A percentile compares a stretch with the other conserved stretches of the same genome.
phyloP scores from a whole-genome alignment of 2,329 filamentous ascomycete species.

The Aspergillus ochraceoroseus region DNA sequence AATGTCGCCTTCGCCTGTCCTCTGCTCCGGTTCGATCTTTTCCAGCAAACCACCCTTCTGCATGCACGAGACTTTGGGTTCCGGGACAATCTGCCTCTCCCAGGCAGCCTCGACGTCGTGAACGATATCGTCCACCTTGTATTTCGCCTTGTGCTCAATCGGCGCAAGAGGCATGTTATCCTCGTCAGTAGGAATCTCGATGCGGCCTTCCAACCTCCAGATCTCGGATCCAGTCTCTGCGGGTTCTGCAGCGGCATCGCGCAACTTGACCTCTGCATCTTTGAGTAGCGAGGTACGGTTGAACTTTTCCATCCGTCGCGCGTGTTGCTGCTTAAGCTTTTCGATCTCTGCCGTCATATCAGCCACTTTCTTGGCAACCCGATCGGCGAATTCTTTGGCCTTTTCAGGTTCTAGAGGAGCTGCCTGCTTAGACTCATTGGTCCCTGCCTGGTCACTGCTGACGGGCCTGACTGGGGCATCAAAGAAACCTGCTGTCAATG shows the following conservation, averaged over 20 bases:
- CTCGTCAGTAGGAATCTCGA: slow-evolving; percentile 33
- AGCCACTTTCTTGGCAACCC: slow-evolving; percentile 66
- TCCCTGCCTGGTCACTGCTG: slow-evolving; percentile 29
- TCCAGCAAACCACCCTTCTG: slow-evolving; percentile 73
- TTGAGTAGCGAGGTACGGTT: slow-evolving; percentile 65
- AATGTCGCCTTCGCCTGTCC: slow-evolving; percentile 27
- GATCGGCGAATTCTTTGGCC: slow-evolving; percentile 75
- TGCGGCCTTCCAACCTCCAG: slow-evolving; percentile 59
- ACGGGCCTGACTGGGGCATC: slow-evolving; percentile 50
- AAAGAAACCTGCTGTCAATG: slow-evolving; percentile 79
- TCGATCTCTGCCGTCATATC: slow-evolving; percentile 77
- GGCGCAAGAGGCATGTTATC: slow-evolving; percentile 35
- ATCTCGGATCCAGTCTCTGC: slow-evolving; percentile 54
- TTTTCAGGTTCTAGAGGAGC: slow-evolving; percentile 68
- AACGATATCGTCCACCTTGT: slow-evolving; percentile 64
- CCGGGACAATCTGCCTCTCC: slow-evolving; percentile 61
- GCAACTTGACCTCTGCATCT: slow-evolving; percentile 70
- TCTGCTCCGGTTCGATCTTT: slow-evolving; percentile 36
- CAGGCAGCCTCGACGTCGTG: slow-evolving; percentile 66
- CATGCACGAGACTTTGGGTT: slow-evolving; percentile 63
- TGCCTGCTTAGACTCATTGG: slow-evolving; percentile 37
- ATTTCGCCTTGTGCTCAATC: slow-evolving; percentile 42
- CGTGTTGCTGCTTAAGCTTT: slow-evolving; percentile 74
- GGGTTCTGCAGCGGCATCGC: slow-evolving; percentile 57
- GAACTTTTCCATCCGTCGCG: slow-evolving; percentile 67